phyloP scores from a whole-genome alignment of 2,329 filamentous ascomycete genomes.

The Diaporthe sp. region DNA sequence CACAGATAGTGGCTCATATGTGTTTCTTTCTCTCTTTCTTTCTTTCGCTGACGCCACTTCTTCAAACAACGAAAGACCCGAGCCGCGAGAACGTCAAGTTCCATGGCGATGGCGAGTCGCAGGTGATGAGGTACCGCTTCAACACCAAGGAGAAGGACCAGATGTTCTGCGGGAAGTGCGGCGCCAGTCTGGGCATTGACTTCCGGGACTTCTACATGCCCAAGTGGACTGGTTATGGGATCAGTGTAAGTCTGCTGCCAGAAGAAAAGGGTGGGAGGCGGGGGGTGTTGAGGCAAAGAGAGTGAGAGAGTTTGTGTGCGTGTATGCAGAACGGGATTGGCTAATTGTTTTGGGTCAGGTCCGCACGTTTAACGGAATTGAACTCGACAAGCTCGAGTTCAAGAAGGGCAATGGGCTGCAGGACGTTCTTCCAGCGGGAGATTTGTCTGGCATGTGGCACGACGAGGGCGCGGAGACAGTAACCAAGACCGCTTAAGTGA shows the following conservation, averaged over 20 bases:
- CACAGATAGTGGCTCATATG: neutral
- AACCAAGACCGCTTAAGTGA: constrained; percentile 1
- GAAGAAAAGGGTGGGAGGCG: neutral
- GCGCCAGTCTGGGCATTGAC: constrained; percentile 62
- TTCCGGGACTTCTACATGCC: constrained; percentile 51
- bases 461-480: constrained; percentile 41
- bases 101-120: constrained; percentile 56
- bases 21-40: neutral
- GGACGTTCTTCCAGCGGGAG: constrained; percentile 51
- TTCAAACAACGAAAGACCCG: constrained; percentile 51
- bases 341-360: constrained; percentile 47
- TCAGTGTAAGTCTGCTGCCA: constrained; percentile 55
- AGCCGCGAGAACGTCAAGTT: constrained; percentile 56
- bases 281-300: neutral
- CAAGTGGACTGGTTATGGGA: constrained; percentile 54
- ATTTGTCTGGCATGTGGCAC: constrained; percentile 55
- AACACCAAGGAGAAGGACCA: constrained; percentile 63
- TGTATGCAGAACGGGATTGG: neutral
- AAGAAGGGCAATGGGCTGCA: constrained; percentile 55
- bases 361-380: constrained; percentile 57
- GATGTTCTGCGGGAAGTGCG: constrained; percentile 64
- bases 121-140: constrained; percentile 58
- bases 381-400: constrained; percentile 56
- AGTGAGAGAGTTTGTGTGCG: neutral
- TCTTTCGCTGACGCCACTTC: neutral